A percentile compares a stretch with the other conserved stretches of the same genome.
phyloP scores from a whole-genome alignment of 148 eudicot genomes.

The Nyssa sinensis region DNA sequence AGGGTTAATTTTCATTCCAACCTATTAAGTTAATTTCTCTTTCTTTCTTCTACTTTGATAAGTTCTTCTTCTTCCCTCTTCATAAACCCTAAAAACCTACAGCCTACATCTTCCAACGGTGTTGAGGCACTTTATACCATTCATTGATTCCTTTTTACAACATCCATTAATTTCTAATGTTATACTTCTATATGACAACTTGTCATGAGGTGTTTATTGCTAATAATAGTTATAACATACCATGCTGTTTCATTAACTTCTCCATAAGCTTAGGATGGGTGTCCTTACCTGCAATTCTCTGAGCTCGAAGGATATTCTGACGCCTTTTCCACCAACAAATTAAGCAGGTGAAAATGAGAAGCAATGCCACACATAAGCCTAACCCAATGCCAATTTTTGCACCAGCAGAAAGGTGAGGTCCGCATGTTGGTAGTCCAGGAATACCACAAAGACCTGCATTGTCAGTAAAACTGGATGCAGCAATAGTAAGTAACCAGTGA shows the following conservation, averaged over 20 bases:
- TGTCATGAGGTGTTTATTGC: not conserved
- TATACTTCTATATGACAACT: not conserved
- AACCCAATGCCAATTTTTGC: conserved; percentile 73
- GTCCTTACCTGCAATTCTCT: conserved; percentile 75
- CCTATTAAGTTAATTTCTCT: no score
- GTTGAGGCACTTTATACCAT: not conserved
- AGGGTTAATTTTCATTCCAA: no score
- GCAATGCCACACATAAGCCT: conserved; percentile 42
- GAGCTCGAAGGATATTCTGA: conserved; percentile 92
- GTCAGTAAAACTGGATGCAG: conserved; percentile 71
- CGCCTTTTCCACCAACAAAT: conserved; percentile 91
- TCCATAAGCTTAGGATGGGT: not conserved
- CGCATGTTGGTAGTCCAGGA: conserved; percentile 86
- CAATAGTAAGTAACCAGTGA: conserved; percentile 21
- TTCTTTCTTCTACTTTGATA: no score
- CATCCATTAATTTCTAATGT: not conserved
- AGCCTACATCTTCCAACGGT: no score
- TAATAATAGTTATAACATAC: not conserved
- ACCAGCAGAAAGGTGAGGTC: conserved; percentile 86
- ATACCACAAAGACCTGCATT: conserved; percentile 94
- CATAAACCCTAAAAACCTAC: no score
- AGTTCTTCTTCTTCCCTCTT: no score
- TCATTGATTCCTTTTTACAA: not conserved
- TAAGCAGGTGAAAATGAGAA: conserved; percentile 51
- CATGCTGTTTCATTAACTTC: not conserved